A percentile compares a stretch with the other conserved stretches of the same genome.
phyloP scores from a whole-genome alignment of 2,329 filamentous ascomycete species.

The Ramularia collo-cygni region DNA sequence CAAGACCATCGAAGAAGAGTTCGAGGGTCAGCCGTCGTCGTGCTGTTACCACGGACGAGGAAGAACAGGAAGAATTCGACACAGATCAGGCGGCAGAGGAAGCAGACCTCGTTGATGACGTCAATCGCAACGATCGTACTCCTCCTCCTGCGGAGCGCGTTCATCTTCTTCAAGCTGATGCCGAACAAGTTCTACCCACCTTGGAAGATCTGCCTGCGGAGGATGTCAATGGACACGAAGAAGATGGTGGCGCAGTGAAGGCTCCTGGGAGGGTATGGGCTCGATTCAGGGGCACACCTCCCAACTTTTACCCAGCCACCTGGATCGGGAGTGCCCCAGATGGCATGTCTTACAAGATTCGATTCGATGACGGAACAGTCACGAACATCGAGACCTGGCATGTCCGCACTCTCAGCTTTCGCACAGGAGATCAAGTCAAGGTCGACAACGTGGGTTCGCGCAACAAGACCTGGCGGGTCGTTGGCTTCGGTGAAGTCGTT shows the following conservation, averaged over 20 bases:
- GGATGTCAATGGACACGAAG: neutral
- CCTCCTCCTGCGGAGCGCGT: slow-evolving; percentile 1
- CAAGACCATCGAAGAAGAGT: slow-evolving; percentile 1
- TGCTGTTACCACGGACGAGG: neutral
- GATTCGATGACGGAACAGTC: slow-evolving; percentile 43
- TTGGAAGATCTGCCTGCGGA: neutral
- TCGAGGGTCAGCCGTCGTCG: neutral
- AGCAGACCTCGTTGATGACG: slow-evolving; percentile 2
- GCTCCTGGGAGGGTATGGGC: slow-evolving; percentile 50
- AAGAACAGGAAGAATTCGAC: neutral
- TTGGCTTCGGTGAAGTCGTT: slow-evolving; percentile 34
- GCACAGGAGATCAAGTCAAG: slow-evolving; percentile 40
- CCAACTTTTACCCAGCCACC: slow-evolving; percentile 55
- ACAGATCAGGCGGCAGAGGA: slow-evolving; percentile 1
- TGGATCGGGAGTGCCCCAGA: slow-evolving; percentile 44
- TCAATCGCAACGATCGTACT: slow-evolving; percentile 1
- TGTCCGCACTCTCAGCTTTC: slow-evolving; percentile 39
- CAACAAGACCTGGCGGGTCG: slow-evolving; percentile 38
- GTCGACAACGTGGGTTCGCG: slow-evolving; percentile 41
- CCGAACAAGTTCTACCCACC: too few species aligned
- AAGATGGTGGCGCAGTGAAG: neutral
- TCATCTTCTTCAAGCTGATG: neutral
- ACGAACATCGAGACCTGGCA: slow-evolving; percentile 35
- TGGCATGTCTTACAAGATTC: slow-evolving; percentile 37
- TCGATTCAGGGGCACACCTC: slow-evolving; percentile 46